Percentiles rank a stretch among this genome's conserved stretches.
phyloP scores from a whole-genome alignment of 78 protist genomes.

The Monosiga brevicollis region DNA sequence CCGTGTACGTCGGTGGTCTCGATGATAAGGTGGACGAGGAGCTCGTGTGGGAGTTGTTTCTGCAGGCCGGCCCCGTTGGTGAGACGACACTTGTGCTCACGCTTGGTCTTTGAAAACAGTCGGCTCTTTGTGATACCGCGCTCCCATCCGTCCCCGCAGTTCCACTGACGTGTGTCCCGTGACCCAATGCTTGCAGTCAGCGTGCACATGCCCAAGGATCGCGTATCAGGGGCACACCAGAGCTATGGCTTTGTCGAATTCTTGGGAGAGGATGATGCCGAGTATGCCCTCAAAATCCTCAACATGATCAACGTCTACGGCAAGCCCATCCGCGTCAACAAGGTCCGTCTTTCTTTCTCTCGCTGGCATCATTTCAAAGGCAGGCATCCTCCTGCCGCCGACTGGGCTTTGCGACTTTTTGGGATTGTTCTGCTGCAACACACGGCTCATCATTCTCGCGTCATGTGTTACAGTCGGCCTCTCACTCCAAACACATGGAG shows the following conservation, averaged over 20 bases:
- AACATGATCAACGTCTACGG: slow-evolving; percentile 82
- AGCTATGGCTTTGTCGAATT: slow-evolving; percentile 95
- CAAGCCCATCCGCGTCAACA: slow-evolving; percentile 79
- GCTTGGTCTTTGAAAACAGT: neutral
- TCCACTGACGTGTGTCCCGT: neutral
- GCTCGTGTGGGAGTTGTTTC: slow-evolving; percentile 88
- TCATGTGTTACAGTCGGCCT: neutral
- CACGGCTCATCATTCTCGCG: neutral
- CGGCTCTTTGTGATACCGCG: neutral
- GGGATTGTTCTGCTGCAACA: neutral
- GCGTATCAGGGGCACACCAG: slow-evolving; percentile 66
- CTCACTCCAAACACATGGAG: neutral
- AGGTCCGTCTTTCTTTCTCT: slow-evolving; percentile 13
- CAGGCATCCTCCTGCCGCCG: neutral
- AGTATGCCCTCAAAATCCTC: slow-evolving; percentile 84
- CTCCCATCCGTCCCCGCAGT: neutral
- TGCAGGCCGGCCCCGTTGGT: slow-evolving; percentile 90
- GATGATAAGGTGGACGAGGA: slow-evolving; percentile 83
- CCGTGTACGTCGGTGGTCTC: slow-evolving; percentile 84
- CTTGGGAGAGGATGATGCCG: slow-evolving; percentile 85
- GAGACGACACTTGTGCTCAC: neutral
- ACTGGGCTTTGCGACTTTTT: neutral
- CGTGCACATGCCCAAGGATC: slow-evolving; percentile 92
- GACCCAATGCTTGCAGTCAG: slow-evolving; percentile 40
- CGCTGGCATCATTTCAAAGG: neutral